phyloP scores from a whole-genome alignment of 805 yeast genomes.

The Maudiozyma pseudohumilis region DNA sequence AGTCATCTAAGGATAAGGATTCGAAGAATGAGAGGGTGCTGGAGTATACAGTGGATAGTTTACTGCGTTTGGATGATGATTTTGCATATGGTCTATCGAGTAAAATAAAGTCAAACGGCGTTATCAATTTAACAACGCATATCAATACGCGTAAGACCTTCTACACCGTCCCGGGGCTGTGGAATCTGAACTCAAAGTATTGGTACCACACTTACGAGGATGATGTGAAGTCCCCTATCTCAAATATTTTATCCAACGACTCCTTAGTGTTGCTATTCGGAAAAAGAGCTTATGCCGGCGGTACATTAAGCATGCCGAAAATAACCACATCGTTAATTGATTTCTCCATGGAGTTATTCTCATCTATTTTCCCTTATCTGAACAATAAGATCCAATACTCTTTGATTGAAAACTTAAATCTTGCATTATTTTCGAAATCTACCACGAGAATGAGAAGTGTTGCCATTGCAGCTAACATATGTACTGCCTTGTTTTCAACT shows the following conservation, averaged over 20 bases:
- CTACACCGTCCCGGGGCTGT: constrained; percentile 7
- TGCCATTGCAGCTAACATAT: constrained; percentile 51
- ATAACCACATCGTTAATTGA: constrained; percentile 54
- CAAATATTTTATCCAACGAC: constrained; percentile 35
- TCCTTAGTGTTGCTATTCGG: constrained; percentile 29
- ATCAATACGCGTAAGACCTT: constrained; percentile 21
- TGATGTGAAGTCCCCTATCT: constrained; percentile 30
- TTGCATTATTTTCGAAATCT: constrained; percentile 38
- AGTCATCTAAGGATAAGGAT: constrained; percentile 12
- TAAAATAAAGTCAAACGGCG: constrained; percentile 30
- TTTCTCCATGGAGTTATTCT: constrained; percentile 66
- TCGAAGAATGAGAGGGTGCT: constrained; percentile 6
- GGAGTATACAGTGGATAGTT: constrained; percentile 16
- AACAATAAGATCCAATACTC: constrained; percentile 78
- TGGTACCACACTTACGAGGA: constrained; percentile 32
- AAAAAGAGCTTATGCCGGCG: constrained; percentile 8
- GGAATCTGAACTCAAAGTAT: constrained; percentile 20
- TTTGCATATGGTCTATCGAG: constrained; percentile 47
- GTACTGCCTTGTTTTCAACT: constrained; percentile 53
- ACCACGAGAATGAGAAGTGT: constrained; percentile 28
- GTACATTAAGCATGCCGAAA: constrained; percentile 30
- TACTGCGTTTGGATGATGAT: constrained; percentile 30
- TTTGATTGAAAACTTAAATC: constrained; percentile 67
- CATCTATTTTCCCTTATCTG: constrained; percentile 57
- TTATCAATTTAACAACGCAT: constrained; percentile 34